phyloP scores from a whole-genome alignment of 2,329 filamentous ascomycete genomes.

The Tolypocladium amazonense region DNA sequence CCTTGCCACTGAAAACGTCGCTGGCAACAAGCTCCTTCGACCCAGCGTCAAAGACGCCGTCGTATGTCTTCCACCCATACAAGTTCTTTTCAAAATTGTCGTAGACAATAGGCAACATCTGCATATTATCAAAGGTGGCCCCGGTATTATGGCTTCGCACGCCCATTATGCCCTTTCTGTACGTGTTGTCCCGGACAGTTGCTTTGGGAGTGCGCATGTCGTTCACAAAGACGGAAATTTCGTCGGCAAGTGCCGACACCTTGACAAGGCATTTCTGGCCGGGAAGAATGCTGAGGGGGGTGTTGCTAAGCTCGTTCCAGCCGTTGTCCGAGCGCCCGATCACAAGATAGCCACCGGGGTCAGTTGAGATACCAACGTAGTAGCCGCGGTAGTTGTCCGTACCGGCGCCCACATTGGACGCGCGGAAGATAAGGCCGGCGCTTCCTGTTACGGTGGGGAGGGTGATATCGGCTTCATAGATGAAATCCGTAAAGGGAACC shows the following conservation, averaged over 20 bases:
- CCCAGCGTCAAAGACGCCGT: background rate
- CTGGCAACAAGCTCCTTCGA: background rate
- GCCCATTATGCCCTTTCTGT: background rate
- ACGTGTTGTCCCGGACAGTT: background rate
- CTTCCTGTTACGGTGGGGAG: background rate
- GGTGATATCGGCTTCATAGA: background rate
- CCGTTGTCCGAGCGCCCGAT: background rate
- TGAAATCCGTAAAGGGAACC: background rate
- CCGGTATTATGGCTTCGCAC: background rate
- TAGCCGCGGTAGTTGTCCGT: background rate
- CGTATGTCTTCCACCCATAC: background rate
- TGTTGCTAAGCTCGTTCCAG: background rate
- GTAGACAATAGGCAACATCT: background rate
- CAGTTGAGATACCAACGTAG: background rate
- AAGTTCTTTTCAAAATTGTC: background rate
- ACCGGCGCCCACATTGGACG: background rate
- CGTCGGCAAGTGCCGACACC: background rate
- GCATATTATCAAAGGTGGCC: background rate
- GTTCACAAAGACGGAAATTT: background rate
- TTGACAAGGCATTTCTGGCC: background rate
- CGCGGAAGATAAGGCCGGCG: background rate
- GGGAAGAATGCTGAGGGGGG: background rate
- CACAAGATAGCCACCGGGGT: background rate
- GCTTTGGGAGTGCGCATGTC: background rate
- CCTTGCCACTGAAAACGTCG: background rate